These are phyloP conservation scores for Aspergillus diversus DNA, from an alignment of 495 filamentous ascomycete species.

Conservation along the genomic window DNA sequence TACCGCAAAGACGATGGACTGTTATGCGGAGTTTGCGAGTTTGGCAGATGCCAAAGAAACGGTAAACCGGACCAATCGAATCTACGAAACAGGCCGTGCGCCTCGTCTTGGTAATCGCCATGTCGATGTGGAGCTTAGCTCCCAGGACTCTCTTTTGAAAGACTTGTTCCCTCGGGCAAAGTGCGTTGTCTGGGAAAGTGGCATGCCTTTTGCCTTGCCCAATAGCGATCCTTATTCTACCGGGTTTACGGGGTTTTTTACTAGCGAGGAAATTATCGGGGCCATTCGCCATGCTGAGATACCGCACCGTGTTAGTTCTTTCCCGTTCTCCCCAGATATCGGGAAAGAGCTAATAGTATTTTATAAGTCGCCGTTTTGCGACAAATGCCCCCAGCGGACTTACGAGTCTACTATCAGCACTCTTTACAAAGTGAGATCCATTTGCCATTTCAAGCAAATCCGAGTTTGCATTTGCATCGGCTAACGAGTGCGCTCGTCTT, in stretches of 20 bases:
- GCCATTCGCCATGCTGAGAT: conserved; percentile 68
- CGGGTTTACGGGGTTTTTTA: conserved; percentile 72
- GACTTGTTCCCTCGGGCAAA: conserved; percentile 70
- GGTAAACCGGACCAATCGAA: conserved; percentile 31
- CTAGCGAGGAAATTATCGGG: conserved; percentile 70
- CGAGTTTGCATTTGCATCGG: background rate
- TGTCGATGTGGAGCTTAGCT: conserved; percentile 64
- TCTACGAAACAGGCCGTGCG: conserved; percentile 51
- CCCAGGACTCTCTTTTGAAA: conserved; percentile 63
- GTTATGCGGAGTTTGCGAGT: conserved; percentile 68
- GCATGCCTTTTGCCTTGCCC: conserved; percentile 46
- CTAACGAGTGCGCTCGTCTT: conserved; percentile 8
- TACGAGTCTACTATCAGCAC: conserved; percentile 78
- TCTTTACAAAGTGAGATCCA: conserved; percentile 61
- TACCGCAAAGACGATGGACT: conserved; percentile 77
- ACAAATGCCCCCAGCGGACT: conserved; percentile 68
- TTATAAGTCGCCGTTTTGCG: conserved; percentile 63
- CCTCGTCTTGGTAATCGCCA: conserved; percentile 66
- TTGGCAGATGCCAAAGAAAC: conserved; percentile 56
- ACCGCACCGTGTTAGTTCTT: conserved; percentile 64
- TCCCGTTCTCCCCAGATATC: background rate
- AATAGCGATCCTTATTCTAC: conserved; percentile 58
- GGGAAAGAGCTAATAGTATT: conserved; percentile 9
- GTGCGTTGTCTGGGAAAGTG: conserved; percentile 62
- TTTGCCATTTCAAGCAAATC: background rate